Base-by-base conservation (phyloP, 1,284 basidiomycete genomes). In the Phellinidium pouzarii region DNA sequence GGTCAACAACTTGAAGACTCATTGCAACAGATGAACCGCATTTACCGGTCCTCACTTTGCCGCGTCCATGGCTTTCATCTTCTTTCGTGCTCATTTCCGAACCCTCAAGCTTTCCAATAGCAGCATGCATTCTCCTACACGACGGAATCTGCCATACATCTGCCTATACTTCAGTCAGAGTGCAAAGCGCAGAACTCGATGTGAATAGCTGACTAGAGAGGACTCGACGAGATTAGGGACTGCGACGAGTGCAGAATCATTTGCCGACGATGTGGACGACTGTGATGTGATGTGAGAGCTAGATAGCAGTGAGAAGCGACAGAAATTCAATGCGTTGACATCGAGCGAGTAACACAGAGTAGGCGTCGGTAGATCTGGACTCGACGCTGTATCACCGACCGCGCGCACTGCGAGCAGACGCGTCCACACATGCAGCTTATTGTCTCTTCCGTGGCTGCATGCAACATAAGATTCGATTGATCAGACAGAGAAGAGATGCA, bases 311-410 rank as follows among this genome's bases (percentile, higher is more conserved):
- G 82, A 79, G 64, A 94, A 93, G 1, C 84, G 80, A 67, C 92
- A 94, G 64, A 88, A 95, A 65, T 94, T 95, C 58, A 95, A 74
- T 1, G 91, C 81, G 65, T 95, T 96, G 54, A 92, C 83, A 61
- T 90, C 87, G 66, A 95, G 71, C 0, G 84, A 84, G 59, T 81
- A 83, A 2, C 68, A 62, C 4, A 89, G 63, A 4, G 63, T 57
- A 2, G 87, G 89, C 0, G 66, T 67, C 1, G 72, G 9, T 76
- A 66, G 12, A 69, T 75, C 50, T 29, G 2, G 76, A 71, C 43
- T 76, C 62, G 74, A 70, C 2, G 82, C 82, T 1, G 80, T 77
- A 8, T 79, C 78, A 23, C 78, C 81, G 7, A 81, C 67, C 8
- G 73, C 69, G 3, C 68, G 59, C 1, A 68, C 59, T 48, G 81